Conservation (phyloP, 1,284 basidiomycete genomes). For the Apiotrichum montevideense region DNA sequence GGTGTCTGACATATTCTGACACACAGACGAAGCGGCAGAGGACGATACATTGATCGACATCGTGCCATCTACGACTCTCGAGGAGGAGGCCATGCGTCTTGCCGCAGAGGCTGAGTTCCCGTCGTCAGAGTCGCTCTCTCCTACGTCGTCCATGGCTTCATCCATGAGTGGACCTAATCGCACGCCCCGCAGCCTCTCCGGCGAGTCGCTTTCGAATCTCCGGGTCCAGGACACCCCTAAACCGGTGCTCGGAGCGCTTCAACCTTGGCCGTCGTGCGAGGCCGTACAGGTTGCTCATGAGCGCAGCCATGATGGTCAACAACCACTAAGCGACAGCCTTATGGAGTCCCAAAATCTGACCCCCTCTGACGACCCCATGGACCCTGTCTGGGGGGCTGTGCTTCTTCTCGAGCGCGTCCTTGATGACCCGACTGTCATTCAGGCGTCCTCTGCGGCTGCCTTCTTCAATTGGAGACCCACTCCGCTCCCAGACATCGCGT, state of each 20-base stretch:
- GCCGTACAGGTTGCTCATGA: neutral
- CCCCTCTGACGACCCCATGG: neutral
- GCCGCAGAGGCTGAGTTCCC: neutral
- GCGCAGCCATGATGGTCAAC: neutral
- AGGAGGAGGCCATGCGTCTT: conserved; percentile 4
- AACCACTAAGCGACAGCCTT: neutral
- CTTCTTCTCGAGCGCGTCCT: conserved; percentile 10
- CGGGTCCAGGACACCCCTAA: neutral
- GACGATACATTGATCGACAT: conserved; percentile 1
- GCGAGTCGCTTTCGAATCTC: neutral
- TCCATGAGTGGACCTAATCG: neutral
- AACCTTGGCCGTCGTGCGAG: neutral
- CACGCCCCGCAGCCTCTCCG: neutral
- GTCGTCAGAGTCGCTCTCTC: neutral
- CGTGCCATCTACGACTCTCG: conserved; percentile 11
- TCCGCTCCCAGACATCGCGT: neutral
- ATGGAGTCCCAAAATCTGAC: neutral
- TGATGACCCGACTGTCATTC: neutral
- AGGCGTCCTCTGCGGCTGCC: conserved; percentile 8
- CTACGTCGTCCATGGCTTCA: neutral
- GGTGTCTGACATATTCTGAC: neutral
- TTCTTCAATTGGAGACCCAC: conserved; percentile 29
- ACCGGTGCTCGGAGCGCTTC: neutral
- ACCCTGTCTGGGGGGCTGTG: conserved; percentile 1
- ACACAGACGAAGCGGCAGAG: conserved; percentile 6